Evolutionary conservation across 2,329 filamentous ascomycete genomes (phyloP).

Genomic region (Aspergillus nomiae): DNA sequence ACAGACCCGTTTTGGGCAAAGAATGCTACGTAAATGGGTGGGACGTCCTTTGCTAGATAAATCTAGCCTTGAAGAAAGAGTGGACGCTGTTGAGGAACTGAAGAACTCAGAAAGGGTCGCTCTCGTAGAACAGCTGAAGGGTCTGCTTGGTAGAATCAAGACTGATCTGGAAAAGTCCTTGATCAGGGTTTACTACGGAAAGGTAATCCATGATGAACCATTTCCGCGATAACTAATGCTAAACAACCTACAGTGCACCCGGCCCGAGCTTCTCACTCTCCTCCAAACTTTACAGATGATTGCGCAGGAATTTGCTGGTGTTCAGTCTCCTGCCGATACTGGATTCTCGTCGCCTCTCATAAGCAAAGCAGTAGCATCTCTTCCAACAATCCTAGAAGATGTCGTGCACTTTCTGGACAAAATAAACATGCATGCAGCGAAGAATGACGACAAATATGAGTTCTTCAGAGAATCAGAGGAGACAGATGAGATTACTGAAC

Average conservation of each 20-base stretch:
- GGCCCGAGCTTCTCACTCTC: constrained; percentile 81
- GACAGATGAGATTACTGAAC: constrained; percentile 82
- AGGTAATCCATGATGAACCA: constrained; percentile 43
- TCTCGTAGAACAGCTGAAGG: constrained; percentile 72
- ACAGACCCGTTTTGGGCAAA: constrained; percentile 82
- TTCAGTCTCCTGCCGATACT: constrained; percentile 65
- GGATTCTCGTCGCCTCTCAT: constrained; percentile 74
- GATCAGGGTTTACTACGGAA: constrained; percentile 95
- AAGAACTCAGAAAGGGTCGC: constrained; percentile 66
- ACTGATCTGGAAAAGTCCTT: constrained; percentile 89
- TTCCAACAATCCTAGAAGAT: constrained; percentile 74
- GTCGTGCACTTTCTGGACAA: constrained; percentile 76
- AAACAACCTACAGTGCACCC: constrained; percentile 61
- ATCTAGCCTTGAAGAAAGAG: constrained; percentile 71
- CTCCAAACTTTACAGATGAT: constrained; percentile 85
- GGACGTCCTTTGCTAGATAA: constrained; percentile 84
- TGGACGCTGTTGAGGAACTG: constrained; percentile 84
- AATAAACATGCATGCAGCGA: constrained; percentile 82
- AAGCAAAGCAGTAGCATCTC: constrained; percentile 68
- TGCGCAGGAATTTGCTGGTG: constrained; percentile 70
- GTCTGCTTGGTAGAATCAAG: constrained; percentile 69
- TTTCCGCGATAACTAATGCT: constrained; percentile 13
- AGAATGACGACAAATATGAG: constrained; percentile 84
- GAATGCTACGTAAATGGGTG: constrained; percentile 91
- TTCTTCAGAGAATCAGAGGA: constrained; percentile 90